Evolutionary conservation across 2,329 filamentous ascomycete genomes (phyloP), one percentile per base, ranked within the genome.

Genomic region (Dryadomyces sulphureus): DNA sequence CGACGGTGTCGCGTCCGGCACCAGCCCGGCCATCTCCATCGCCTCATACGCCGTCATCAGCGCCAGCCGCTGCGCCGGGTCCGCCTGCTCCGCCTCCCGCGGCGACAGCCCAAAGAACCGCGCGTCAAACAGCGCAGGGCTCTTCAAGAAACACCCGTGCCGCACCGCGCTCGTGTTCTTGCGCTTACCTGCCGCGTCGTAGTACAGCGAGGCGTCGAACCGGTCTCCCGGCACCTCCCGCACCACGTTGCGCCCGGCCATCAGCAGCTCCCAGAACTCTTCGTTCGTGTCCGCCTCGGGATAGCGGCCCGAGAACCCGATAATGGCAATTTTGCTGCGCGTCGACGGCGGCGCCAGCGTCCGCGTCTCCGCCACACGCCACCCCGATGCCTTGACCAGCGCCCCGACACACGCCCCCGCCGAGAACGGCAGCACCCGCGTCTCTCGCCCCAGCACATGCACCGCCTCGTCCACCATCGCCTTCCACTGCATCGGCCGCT

Each of bases 11-110:
- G 79, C 68, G 59, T 84, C 81, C 0, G 80, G 78, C 6, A 85
- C 77, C 54, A 84, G 82, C 1, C 84, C 84, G 34, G 79, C 79
- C 75, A 84, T 84, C 59, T 92, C 84, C 39, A 90, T 67, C 0
- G 84, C 84, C 57, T 90, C 84, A 54, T 88, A 90, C 0, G 82
- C 81, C 3, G 83, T 86, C 9, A 79, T 75, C 17, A 90, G 65
- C 3, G 81, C 80, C 52, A 89, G 68, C 54, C 84, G 73, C 58
- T 87, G 84, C 72, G 84, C 84, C 0, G 84, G 84, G 58, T 89
- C 84, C 1, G 81, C 86, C 57, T 88, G 81, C 43, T 76, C 73
- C 27, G 84, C 84, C 62, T 90, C 47, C 16, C 45, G 44, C 8
- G 47, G 47, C 41, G 47, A 49, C 36, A 49, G 87, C 61, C 86